Evolutionary conservation across 768 basidiomycete species (phyloP).

Genomic region (Lactarius psammicola): DNA sequence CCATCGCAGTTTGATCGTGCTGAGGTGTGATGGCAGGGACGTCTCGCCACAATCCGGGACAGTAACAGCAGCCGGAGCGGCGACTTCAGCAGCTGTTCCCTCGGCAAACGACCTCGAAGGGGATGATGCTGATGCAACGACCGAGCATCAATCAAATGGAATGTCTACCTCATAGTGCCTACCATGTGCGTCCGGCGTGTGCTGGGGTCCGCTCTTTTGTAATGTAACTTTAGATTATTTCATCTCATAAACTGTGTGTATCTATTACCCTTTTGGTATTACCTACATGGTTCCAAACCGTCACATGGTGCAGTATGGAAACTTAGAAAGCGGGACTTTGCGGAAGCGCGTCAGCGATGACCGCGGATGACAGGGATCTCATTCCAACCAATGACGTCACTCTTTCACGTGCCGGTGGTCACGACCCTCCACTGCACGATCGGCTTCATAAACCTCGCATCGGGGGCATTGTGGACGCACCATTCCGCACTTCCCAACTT

Average conservation of each 20-base stretch:
- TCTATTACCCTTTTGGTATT: neutral
- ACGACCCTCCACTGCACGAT: neutral
- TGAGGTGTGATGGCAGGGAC: slow-evolving; percentile 17
- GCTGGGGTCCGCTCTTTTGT: neutral
- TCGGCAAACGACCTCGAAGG: slow-evolving; percentile 64
- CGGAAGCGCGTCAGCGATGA: neutral
- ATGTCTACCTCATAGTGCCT: slow-evolving; percentile 5
- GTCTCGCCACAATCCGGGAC: slow-evolving; percentile 45
- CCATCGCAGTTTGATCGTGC: neutral
- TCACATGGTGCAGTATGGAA: neutral
- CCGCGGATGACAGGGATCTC: neutral
- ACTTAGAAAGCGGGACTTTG: neutral
- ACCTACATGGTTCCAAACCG: neutral
- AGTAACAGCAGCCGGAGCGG: slow-evolving; percentile 54
- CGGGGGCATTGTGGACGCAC: neutral
- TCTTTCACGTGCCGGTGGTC: slow-evolving; percentile 9
- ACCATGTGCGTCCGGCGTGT: neutral
- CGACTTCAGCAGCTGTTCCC: slow-evolving; percentile 69
- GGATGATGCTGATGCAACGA: slow-evolving; percentile 34
- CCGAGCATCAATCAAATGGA: slow-evolving; percentile 24
- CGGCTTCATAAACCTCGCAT: slow-evolving; percentile 3
- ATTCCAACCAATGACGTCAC: slow-evolving; percentile 5
- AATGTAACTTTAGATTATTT: neutral
- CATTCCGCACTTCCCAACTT: neutral
- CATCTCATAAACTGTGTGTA: neutral